Percentiles rank a stretch among this genome's conserved stretches.
phyloP scores from a whole-genome alignment of 495 filamentous ascomycete genomes.

The Pseudomonodictys pantanalensis region DNA sequence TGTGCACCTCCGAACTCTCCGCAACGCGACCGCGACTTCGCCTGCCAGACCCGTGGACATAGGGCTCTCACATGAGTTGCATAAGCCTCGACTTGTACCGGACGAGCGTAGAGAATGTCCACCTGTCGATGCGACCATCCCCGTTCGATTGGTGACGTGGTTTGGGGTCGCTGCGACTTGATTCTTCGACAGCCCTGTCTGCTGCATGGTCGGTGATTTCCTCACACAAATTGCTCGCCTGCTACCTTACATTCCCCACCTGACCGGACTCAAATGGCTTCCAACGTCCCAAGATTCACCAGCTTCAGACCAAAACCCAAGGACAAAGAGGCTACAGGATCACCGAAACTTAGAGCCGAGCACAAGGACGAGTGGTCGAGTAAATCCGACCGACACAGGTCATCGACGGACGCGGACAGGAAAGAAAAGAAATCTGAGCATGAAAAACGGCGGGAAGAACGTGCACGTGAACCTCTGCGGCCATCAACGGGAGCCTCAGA shows the following conservation, averaged over 20 bases:
- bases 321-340: background rate
- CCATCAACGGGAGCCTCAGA: too few species aligned
- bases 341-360: background rate
- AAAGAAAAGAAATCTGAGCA: background rate
- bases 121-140: too few species aligned
- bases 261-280: background rate
- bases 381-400: background rate
- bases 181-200: too few species aligned
- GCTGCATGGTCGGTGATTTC: too few species aligned
- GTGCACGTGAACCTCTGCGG: background rate
- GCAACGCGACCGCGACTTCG: background rate
- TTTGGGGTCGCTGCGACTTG: too few species aligned
- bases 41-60: background rate
- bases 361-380: background rate
- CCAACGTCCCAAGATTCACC: conserved; percentile 37
- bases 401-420: background rate
- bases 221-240: background rate
- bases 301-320: conserved; percentile 37
- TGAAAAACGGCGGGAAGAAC: background rate
- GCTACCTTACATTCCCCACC: background rate
- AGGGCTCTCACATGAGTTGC: background rate
- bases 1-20: background rate
- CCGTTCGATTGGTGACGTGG: too few species aligned
- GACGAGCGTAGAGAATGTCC: too few species aligned
- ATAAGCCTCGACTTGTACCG: too few species aligned